phyloP scores from a whole-genome alignment of 2,329 filamentous ascomycete species.

The Didymella exigua region DNA sequence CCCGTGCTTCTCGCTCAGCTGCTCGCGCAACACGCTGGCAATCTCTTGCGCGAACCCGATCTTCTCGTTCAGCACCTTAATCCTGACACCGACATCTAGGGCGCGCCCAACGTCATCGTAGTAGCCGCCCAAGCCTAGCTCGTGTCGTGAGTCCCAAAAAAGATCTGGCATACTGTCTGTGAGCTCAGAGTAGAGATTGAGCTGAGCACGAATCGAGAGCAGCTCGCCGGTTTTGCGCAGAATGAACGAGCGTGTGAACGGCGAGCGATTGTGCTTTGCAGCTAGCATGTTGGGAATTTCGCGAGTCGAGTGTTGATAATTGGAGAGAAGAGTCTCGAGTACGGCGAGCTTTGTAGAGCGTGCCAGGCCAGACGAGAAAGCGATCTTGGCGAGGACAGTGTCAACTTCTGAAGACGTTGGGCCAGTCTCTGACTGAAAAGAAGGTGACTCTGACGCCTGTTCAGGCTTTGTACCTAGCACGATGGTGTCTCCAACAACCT shows the following conservation, averaged over 20 bases:
- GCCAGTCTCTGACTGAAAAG: slow-evolving; percentile 39
- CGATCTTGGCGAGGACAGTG: slow-evolving; percentile 86
- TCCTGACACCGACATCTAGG: slow-evolving; percentile 88
- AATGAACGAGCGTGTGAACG: slow-evolving; percentile 75
- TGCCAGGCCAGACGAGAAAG: slow-evolving; percentile 92
- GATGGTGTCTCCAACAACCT: slow-evolving; percentile 85
- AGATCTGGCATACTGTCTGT: slow-evolving; percentile 94
- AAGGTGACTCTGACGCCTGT: slow-evolving; percentile 14
- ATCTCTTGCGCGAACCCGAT: slow-evolving; percentile 98
- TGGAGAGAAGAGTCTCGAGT: slow-evolving; percentile 78
- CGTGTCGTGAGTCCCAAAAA: slow-evolving; percentile 92
- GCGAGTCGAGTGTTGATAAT: slow-evolving; percentile 86
- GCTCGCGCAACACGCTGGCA: slow-evolving; percentile 83
- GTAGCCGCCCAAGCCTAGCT: slow-evolving; percentile 89
- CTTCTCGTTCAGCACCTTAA: slow-evolving; percentile 91
- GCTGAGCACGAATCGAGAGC: slow-evolving; percentile 82
- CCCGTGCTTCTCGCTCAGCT: slow-evolving; percentile 88
- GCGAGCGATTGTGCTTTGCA: slow-evolving; percentile 59
- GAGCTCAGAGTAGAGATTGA: slow-evolving; percentile 96
- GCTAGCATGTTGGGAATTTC: slow-evolving; percentile 80
- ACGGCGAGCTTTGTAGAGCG: slow-evolving; percentile 93
- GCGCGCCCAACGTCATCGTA: slow-evolving; percentile 92
- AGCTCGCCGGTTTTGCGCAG: slow-evolving; percentile 93
- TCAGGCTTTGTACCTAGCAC: slow-evolving; percentile 75
- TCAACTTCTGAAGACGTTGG: slow-evolving; percentile 53